phyloP scores from a whole-genome alignment of 176 grass and related monocot genomes.

The Dendrocalamus sinicus region DNA sequence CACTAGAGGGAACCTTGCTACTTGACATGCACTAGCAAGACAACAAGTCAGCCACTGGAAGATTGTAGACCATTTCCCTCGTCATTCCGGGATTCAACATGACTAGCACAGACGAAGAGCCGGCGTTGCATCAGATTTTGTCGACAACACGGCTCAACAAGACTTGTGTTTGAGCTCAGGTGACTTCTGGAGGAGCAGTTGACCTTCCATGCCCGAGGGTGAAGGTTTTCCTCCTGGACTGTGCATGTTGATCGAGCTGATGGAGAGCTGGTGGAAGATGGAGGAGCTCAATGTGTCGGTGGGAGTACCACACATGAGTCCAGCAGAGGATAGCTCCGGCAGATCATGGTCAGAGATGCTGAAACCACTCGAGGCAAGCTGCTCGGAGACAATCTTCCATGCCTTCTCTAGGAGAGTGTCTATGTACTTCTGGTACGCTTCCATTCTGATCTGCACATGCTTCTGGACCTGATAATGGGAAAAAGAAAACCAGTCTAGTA shows the following conservation, averaged over 20 bases:
- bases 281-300: slow-evolving; percentile 65
- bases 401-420: slow-evolving; percentile 85
- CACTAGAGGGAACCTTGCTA: slow-evolving; percentile 26
- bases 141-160: slow-evolving; percentile 42
- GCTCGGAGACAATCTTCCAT: slow-evolving; percentile 89
- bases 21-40: slow-evolving; percentile 31
- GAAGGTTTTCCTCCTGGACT: slow-evolving; percentile 62
- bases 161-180: slow-evolving; percentile 77
- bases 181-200: slow-evolving; percentile 62
- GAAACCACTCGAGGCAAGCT: slow-evolving; percentile 68
- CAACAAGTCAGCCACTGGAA: slow-evolving; percentile 39
- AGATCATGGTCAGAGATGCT: slow-evolving; percentile 57
- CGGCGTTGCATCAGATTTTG: background rate
- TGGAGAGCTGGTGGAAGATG: slow-evolving; percentile 75
- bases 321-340: slow-evolving; percentile 48
- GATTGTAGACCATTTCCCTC: slow-evolving; percentile 14
- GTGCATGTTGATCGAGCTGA: slow-evolving; percentile 66
- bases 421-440: slow-evolving; percentile 88
- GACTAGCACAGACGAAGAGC: background rate
- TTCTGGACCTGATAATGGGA: slow-evolving; percentile 73
- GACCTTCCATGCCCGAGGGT: slow-evolving; percentile 55
- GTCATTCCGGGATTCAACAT: slow-evolving; percentile 4
- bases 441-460: slow-evolving; percentile 92
- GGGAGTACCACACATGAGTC: slow-evolving; percentile 50
- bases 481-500: background rate